A percentile compares a stretch with the other conserved stretches of the same genome.
Conservation (phyloP, 495 filamentous ascomycete genomes). For the Chlorociboria aeruginascens region DNA sequence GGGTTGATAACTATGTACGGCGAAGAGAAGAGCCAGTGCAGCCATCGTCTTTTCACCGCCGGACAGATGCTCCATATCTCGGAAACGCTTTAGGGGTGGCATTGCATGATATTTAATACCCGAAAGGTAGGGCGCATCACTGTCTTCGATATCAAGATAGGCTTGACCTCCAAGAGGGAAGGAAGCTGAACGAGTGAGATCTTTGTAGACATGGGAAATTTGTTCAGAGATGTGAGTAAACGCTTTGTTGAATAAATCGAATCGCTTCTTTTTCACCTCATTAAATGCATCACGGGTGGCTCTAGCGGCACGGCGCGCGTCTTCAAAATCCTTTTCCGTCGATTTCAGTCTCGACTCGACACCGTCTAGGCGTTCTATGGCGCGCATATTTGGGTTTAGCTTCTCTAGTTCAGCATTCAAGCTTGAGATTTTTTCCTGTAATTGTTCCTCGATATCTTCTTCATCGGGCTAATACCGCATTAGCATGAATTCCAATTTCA, state of each 20-base stretch:
- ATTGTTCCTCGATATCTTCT: slow-evolving; percentile 60
- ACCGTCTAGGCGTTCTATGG: slow-evolving; percentile 79
- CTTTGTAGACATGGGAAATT: slow-evolving; percentile 87
- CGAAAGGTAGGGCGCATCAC: slow-evolving; percentile 73
- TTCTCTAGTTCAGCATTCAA: slow-evolving; percentile 75
- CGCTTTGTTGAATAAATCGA: slow-evolving; percentile 86
- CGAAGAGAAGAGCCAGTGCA: slow-evolving; percentile 86
- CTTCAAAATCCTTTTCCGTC: slow-evolving; percentile 82
- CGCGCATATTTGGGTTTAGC: slow-evolving; percentile 91
- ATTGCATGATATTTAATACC: slow-evolving; percentile 98
- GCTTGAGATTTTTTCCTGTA: slow-evolving; percentile 63
- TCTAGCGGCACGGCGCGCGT: slow-evolving; percentile 59
- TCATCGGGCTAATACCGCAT: slow-evolving; percentile 42
- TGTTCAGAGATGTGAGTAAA: slow-evolving; percentile 92
- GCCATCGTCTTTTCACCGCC: slow-evolving; percentile 99
- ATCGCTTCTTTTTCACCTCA: slow-evolving; percentile 66
- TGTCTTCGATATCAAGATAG: slow-evolving; percentile 85
- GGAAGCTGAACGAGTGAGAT: slow-evolving; percentile 73
- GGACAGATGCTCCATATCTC: slow-evolving; percentile 96
- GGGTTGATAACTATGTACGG: slow-evolving; percentile 89
- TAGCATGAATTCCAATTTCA: neutral
- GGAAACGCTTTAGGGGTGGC: slow-evolving; percentile 96
- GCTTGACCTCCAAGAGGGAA: slow-evolving; percentile 89
- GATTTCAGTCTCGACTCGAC: slow-evolving; percentile 73
- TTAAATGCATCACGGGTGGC: slow-evolving; percentile 74